Evolutionary conservation across 139 green algal genomes (phyloP).

Genomic region (Chlorella vulgaris): DNA sequence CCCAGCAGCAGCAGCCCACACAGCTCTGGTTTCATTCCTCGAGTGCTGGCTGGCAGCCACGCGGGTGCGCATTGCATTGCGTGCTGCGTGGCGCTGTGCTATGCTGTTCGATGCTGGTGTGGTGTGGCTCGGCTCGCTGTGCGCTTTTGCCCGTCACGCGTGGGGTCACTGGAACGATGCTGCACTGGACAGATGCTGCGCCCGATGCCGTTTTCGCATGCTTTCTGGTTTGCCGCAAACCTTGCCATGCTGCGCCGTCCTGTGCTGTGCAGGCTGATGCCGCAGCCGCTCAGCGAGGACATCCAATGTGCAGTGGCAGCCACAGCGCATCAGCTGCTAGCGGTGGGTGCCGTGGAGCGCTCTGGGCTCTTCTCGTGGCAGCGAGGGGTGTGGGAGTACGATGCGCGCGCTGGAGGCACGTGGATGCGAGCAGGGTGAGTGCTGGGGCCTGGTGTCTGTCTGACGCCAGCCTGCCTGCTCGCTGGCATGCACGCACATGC

Average conservation of each 20-base stretch:
- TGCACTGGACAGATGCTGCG: too few relatives aligned
- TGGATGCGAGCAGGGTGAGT: slow-evolving; percentile 22
- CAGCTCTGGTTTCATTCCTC: slow-evolving; percentile 8
- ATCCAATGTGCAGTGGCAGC: slow-evolving; percentile 9
- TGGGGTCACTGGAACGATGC: too few relatives aligned
- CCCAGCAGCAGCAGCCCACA: neutral
- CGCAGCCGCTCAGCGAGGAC: slow-evolving; percentile 16
- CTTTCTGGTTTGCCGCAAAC: neutral
- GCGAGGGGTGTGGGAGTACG: slow-evolving; percentile 20
- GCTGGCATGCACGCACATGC: neutral
- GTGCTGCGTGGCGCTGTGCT: too few relatives aligned
- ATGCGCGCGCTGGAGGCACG: slow-evolving; percentile 3
- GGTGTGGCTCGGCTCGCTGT: too few relatives aligned
- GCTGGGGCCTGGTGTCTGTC: neutral
- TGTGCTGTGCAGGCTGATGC: neutral
- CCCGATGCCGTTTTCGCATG: neutral
- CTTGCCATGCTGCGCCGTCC: too few relatives aligned
- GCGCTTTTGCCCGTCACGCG: too few relatives aligned
- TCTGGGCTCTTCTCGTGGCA: slow-evolving; percentile 4
- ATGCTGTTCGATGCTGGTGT: neutral
- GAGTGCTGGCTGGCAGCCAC: slow-evolving; percentile 4
- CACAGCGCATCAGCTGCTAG: slow-evolving; percentile 4
- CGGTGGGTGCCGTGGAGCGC: slow-evolving; percentile 18
- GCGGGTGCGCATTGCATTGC: neutral
- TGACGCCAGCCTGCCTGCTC: neutral